Base-by-base conservation (phyloP, 257 asterid species). In the Cruciata laevipes region DNA sequence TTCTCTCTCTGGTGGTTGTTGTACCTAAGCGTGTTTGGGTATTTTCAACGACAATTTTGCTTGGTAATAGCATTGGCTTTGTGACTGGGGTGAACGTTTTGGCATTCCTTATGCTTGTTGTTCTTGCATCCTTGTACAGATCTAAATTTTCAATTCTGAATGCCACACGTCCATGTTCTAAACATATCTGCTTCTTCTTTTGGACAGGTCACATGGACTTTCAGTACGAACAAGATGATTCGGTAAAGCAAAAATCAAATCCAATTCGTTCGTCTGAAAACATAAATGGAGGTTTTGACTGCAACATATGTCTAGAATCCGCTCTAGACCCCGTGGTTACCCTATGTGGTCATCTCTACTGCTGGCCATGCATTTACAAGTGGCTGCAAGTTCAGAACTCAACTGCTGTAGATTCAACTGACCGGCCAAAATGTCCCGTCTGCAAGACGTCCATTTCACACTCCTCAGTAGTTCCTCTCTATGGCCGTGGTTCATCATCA, bases 341-440 rank as follows among this genome's bases (percentile, higher is more conserved):
- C 59, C 87, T 88, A 24, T 91, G 98, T 24, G 98, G 98, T 21
- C 98, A 91, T 73, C 89, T 91, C 38, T 91, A 87, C 75, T 91
- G 98, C 73, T 91, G 98, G 98, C 91, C 96, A 14, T 91, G 98
- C 85, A 87, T 91, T 70, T 89, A 85, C 83, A 84, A 87, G 77
- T 91, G 98, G 98, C 87, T 91, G 30, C 79, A 85, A 8, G 87
- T 84, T 42, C 87, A 80, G 69, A 86, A 74, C 76, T 77, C 89
- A 12, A 77, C 86, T 0, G 63, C 66, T 2, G 51, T 77, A 0
- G 88, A 85, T 63, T 74, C 95, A 10, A 82, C 75, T 0, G 85
- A 85, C 71, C 85, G 27, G n/a, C 87, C 96, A 61, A 79, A 74
- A 63, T 91, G 98, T 65, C 96, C 98, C 1, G 86, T 89, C 67